Base-by-base conservation (phyloP, 768 basidiomycete species). In the Boletus rubropictus region DNA sequence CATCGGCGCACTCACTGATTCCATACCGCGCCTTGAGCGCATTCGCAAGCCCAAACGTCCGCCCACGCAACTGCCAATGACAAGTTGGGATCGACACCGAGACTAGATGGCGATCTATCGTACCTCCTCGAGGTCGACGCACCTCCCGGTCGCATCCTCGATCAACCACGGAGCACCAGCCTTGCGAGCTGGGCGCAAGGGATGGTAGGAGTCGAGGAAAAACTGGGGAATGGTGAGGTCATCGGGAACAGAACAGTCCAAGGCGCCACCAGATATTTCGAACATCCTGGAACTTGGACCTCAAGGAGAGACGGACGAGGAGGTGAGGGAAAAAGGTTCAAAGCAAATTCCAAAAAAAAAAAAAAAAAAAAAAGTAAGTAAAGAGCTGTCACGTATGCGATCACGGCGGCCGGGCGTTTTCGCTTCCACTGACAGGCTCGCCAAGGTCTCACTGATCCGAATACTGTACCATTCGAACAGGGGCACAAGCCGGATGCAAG, bases 171-270 rank as follows among this genome's bases (percentile, higher is more conserved):
- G 80, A 7, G 64, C 57, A 29, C 69, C 66, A 0, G 63, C 50
- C 18, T 70, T 72, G 42, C 81, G 69, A 9, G 56, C n/a, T 0
- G 82, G 82, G 33, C 76, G 59, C 7, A 69, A 42, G 7, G 71
- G 63, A 35, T 75, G 68, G 20, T 65, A 59, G 20, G 58, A 61
- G 43, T 78, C 74, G 15, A 86, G 70, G 37, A 86, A 70, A 59
- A 86, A 86, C 62, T 86, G 84, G 7, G 83, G 77, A 8, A 86
- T 69, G 18, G 76, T 78, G 33, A 85, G 64, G 63, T 84, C 61
- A 54, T 85, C 81, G 14, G 83, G 83, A 44, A 83, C 78, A 32
- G 55, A 54, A 42, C 68, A 68, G 39, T 75, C 56, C 11, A 65
- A 45, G 33, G 52, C 45, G 7, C 53, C 61, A n/a, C 59, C 56